These are phyloP conservation scores for Lichtheimia ramosa DNA, from an alignment of 371 early-diverging fungal species.

Conservation along the genomic window DNA sequence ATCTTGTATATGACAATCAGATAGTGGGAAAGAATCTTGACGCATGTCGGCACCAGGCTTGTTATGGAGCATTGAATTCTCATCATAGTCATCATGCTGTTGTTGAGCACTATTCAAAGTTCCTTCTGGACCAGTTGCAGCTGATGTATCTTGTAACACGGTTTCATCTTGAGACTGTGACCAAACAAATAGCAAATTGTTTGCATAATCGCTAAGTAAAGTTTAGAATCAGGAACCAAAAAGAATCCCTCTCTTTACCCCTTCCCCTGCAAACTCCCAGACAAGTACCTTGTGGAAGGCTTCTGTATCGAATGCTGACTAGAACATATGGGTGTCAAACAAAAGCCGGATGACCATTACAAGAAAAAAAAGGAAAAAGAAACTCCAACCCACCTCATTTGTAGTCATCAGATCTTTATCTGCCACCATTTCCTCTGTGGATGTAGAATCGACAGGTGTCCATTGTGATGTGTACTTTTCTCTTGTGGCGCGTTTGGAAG, in stretches of 20 bases:
- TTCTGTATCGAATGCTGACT: slow-evolving; percentile 11
- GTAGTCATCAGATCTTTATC: too few species aligned
- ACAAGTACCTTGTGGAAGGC: neutral
- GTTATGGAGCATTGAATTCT: neutral
- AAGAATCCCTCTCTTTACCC: neutral
- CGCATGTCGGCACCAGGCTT: too few species aligned
- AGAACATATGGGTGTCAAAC: slow-evolving; percentile 6
- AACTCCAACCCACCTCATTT: neutral
- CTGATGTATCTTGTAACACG: slow-evolving; percentile 14
- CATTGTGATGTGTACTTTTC: too few species aligned
- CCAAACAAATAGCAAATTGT: slow-evolving; percentile 34
- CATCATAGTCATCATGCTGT: slow-evolving; percentile 7
- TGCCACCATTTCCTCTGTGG: too few species aligned
- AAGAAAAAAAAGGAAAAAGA: too few species aligned
- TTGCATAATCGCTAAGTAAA: slow-evolving; percentile 41
- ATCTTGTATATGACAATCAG: neutral
- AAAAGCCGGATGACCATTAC: neutral
- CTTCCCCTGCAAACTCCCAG: neutral
- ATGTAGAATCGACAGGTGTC: too few species aligned
- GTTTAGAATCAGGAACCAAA: slow-evolving; percentile 36
- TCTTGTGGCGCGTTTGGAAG: too few species aligned
- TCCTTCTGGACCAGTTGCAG: neutral
- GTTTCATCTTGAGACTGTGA: slow-evolving; percentile 47
- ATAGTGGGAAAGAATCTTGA: too few species aligned
- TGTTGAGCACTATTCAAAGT: neutral